phyloP scores from a whole-genome alignment of 148 eudicot species.

The Simmondsia chinensis region DNA sequence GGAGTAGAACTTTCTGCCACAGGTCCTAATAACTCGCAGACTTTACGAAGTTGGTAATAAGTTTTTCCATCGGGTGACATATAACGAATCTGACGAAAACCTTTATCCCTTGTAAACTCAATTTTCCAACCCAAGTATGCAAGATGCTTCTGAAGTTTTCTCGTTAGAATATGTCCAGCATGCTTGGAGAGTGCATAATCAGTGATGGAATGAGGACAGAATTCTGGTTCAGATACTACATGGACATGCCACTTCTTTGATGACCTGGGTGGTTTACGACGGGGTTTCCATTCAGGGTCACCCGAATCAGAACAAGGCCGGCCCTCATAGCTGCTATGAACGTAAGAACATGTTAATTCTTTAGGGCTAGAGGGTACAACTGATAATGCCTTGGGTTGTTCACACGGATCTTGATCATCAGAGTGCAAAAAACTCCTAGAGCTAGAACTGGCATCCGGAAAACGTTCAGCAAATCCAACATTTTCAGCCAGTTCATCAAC shows the following conservation, averaged over 20 bases:
- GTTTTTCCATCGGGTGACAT: conserved; percentile 33
- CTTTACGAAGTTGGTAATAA: conserved; percentile 23
- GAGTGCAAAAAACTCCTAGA: not conserved
- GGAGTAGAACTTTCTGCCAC: conserved; percentile 5
- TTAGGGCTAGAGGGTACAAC: conserved; percentile 11
- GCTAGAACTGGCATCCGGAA: conserved; percentile 1
- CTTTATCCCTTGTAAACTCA: conserved; percentile 13
- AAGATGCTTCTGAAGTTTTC: conserved; percentile 42
- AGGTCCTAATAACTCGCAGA: conserved; percentile 12
- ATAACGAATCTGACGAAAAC: conserved; percentile 22
- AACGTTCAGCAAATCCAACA: conserved; percentile 2
- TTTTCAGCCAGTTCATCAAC: conserved; percentile 2
- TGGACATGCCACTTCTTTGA: no score
- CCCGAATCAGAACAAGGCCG: conserved; percentile 3
- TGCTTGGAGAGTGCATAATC: conserved; percentile 8
- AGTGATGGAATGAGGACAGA: conserved; percentile 34
- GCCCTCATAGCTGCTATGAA: not conserved
- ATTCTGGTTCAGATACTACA: conserved; percentile 33
- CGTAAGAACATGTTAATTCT: conserved; percentile 2
- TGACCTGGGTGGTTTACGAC: no score
- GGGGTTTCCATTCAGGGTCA: no score
- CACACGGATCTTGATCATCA: conserved; percentile 8
- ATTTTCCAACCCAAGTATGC: conserved; percentile 56
- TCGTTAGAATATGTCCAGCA: not conserved
- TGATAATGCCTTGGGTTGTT: conserved; percentile 8